Base-by-base conservation (phyloP, 306 rosid species). In the Quercus gilva region DNA sequence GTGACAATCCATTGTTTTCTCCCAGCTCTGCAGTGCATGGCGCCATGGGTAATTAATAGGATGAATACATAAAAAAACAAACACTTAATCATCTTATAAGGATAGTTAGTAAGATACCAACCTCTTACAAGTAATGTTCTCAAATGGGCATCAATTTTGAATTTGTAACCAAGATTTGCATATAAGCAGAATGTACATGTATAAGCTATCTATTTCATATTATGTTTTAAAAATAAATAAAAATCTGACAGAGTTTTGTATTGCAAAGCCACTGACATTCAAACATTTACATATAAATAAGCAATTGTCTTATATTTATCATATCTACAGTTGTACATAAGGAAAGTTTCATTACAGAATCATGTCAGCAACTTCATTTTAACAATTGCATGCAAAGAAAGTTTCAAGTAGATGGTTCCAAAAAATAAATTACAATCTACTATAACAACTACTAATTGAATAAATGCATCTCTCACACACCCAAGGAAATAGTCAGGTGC, bases 1-100 rank as follows among this genome's bases (percentile, higher is more conserved):
- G 73, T 93, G 92, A 77, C 97, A 93, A 83, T 91, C 96, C 88
- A 93, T 91, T 74, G 97, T 93, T 85, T 93, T 93, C 89, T 93
- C 97, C 97, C 97, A 93, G 88, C 97, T 93, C 97, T 93, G 88
- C 64, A 82, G 74, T 78, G 60, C 75, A 80, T 73, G 10, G 23
- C 65, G 28, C 78, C 79, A 72, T 60, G 74, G 37, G 55, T 55
- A 51, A 29, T 67, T 74, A 53, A 81, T 85, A 41, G 21, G 78
- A 78, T 69, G 57, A 84, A 52, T 53, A 28, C 14, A 23, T 4
- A 33, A 6, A 21, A 41, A 49, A 49, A 49, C 53, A 49, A 37
- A 2, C 7, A 41, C 17, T 5, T 64, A 45, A 59, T 59, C 2
- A 21, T 21, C 65, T 59, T 59, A 23, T 59, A 12, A 9, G 21